Percentiles rank a stretch among this genome's conserved stretches.
These are phyloP conservation scores for Paracoccidioides lutzii DNA, from an alignment of 2,329 filamentous ascomycete species.

Conservation along the genomic window DNA sequence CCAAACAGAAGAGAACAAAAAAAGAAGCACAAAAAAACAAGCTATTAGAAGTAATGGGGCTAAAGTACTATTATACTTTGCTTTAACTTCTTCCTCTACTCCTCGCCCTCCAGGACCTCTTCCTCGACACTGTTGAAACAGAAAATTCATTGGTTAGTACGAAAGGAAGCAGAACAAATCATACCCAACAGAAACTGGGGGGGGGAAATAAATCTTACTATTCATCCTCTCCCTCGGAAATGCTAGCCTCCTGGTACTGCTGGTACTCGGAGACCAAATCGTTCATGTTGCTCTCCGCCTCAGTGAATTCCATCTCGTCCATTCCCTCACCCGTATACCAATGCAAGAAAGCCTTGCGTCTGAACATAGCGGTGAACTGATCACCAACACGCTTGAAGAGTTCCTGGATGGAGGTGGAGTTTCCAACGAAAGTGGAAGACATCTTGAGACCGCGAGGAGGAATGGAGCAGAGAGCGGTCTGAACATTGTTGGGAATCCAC, in stretches of 20 bases:
- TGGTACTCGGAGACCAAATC: constrained; percentile 99
- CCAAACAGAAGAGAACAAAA: background rate
- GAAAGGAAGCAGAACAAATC: background rate
- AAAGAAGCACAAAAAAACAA: background rate
- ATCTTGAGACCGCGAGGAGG: constrained; percentile 96
- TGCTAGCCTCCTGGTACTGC: constrained; percentile 98
- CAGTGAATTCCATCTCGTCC: constrained; percentile 99
- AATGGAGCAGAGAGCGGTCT: constrained; percentile 98
- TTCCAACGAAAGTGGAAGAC: constrained; percentile 97
- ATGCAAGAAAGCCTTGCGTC: constrained; percentile 99
- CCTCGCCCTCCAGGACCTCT: constrained; percentile 57
- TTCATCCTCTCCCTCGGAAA: constrained; percentile 95
- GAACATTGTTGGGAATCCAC: constrained; percentile 99
- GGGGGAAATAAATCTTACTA: constrained; percentile 39
- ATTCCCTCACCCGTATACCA: constrained; percentile 99
- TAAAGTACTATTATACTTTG: background rate
- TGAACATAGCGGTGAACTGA: constrained; percentile 99
- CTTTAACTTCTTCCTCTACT: constrained; percentile 36
- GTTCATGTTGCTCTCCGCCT: constrained; percentile 99
- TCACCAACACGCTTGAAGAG: constrained; percentile 99
- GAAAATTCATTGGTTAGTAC: constrained; percentile 12
- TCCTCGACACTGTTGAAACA: constrained; percentile 52
- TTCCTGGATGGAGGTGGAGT: constrained; percentile 99
- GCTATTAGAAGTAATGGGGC: no score
- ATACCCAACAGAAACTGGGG: background rate